Base-by-base conservation (phyloP, 2,329 filamentous ascomycete genomes). In the Penicillium sp. region DNA sequence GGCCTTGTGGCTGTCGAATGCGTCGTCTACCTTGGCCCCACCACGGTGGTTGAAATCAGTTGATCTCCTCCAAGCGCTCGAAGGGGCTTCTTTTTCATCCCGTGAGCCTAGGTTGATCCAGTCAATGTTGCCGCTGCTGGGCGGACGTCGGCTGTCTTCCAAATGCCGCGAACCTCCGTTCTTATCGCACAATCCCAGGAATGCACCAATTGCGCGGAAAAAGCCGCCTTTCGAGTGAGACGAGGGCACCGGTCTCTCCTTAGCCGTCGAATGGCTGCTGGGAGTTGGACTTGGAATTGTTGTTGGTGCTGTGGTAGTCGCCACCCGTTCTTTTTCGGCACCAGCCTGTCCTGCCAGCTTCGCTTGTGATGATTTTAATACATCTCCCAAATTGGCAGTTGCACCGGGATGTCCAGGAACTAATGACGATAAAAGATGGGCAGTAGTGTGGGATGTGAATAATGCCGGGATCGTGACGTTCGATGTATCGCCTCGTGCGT, bases 361-460 rank as follows among this genome's bases (percentile, higher is more conserved):
- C 40, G 68, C 67, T 53, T 84, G 64, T 82, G 72, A 15, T 77
- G 83, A 78, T 56, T 85, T 84, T 1, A 66, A 64, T 2, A 83
- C 82, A 63, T 87, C 83, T 57, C 86, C 84, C 55, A 86, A 79
- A 8, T 81, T 79, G 57, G 86, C 82, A 61, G 87, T 83, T 46
- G 86, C 80, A 53, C 84, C 84, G 63, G 81, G 84, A 46, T 87
- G 86, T 1, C 85, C 83, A 50, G 92, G 90, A 57, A 94, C 87
- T 59, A 97, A 81, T 8, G 92, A 92, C 1, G 92, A 96, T 16
- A 99, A 82, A 15, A 99, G 81, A 72, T 97, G 93, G 1, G 94
- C 94, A 0, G 93, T 97, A 0, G 92, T 97, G 66, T 94, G 87
- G 0, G 93, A 95, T 0, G 94, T 97, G 75, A 99, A 99, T 10